These are phyloP conservation scores for Diutina siamensis DNA, from an alignment of 1,139 yeast genomes.

Conservation along the genomic window DNA sequence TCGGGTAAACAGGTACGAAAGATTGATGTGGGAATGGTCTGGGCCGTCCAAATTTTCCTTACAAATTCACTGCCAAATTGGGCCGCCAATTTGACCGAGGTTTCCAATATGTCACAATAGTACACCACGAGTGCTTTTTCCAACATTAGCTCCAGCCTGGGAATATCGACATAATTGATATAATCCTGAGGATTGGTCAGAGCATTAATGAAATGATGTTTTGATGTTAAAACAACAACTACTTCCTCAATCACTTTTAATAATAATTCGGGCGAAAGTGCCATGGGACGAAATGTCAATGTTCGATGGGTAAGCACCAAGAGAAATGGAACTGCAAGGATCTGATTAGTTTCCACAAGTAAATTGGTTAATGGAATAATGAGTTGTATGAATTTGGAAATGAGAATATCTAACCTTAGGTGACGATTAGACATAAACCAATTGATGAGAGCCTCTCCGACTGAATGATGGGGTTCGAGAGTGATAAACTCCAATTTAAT, in stretches of 20 bases:
- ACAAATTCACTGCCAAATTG: constrained; percentile 15
- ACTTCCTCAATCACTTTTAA: constrained; percentile 15
- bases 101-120: constrained; percentile 45
- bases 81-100: constrained; percentile 18
- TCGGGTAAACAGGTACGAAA: constrained; percentile 24
- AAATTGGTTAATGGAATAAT: constrained; percentile 14
- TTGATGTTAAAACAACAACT: constrained; percentile 11
- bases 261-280: constrained; percentile 28
- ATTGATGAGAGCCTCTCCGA: constrained; percentile 21
- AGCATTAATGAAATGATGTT: neutral
- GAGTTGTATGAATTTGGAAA: constrained; percentile 25
- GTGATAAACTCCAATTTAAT: constrained; percentile 16
- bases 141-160: constrained; percentile 18
- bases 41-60: constrained; percentile 16
- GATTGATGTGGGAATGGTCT: constrained; percentile 15
- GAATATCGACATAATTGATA: neutral
- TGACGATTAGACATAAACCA: constrained; percentile 31
- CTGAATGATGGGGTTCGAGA: constrained; percentile 20
- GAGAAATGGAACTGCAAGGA: constrained; percentile 38
- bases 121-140: constrained; percentile 35
- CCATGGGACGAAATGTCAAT: constrained; percentile 45
- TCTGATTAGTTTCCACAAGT: neutral
- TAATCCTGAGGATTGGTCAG: neutral
- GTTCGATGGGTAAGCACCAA: constrained; percentile 41
- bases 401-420: constrained; percentile 31